These are phyloP conservation scores for Lactarius psammicola DNA, from an alignment of 768 basidiomycete genomes.

Conservation along the genomic window DNA sequence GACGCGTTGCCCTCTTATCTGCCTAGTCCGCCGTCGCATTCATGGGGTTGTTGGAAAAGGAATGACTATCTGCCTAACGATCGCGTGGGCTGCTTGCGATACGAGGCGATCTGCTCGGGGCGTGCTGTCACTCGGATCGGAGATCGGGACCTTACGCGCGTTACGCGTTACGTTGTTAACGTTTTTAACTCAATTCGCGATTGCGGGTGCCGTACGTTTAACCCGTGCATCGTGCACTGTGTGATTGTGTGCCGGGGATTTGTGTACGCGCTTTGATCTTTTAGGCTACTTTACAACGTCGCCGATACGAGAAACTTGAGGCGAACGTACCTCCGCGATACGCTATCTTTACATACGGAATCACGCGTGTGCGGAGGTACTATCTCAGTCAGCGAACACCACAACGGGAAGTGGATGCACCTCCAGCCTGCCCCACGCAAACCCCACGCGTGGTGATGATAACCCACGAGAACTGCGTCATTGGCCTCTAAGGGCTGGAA, in stretches of 20 bases:
- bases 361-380: conserved; percentile 6
- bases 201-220: not conserved
- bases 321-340: conserved; percentile 7
- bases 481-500: not conserved
- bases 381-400: conserved; percentile 7
- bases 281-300: conserved; percentile 10
- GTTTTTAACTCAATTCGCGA: conserved; percentile 15
- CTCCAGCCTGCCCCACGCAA: conserved; percentile 18
- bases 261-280: not conserved
- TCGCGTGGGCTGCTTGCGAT: conserved; percentile 2
- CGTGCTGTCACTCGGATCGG: not conserved
- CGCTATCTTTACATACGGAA: conserved; percentile 10
- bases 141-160: conserved; percentile 9
- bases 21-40: conserved; percentile 3
- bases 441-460: conserved; percentile 22
- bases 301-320: conserved; percentile 17
- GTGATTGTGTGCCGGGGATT: not conserved
- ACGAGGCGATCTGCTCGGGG: not conserved
- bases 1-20: conserved; percentile 16
- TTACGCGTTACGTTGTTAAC: conserved; percentile 9
- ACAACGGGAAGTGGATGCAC: conserved; percentile 4
- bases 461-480: conserved; percentile 21
- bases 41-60: not conserved
- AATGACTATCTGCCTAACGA: not conserved
- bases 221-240: conserved; percentile 16